phyloP scores from a whole-genome alignment of 495 filamentous ascomycete genomes.

The Evansstolkia leycettana region DNA sequence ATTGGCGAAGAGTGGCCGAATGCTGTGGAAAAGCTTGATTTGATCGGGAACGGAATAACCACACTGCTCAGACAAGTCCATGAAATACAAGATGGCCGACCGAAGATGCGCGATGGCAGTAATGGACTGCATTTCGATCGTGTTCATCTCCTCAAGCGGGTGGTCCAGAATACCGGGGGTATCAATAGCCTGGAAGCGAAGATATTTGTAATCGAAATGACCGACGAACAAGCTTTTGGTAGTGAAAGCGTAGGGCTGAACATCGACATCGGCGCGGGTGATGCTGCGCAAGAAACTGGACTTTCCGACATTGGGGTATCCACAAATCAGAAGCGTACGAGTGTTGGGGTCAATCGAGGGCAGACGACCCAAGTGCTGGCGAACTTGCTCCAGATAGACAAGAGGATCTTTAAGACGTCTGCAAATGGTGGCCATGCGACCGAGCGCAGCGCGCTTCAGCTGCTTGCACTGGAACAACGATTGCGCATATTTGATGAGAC shows the following conservation, averaged over 20 bases:
- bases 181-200: conserved; percentile 83
- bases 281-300: conserved; percentile 86
- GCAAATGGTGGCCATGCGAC: conserved; percentile 94
- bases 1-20: conserved; percentile 93
- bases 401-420: conserved; percentile 88
- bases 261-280: conserved; percentile 90
- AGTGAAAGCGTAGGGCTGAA: conserved; percentile 97
- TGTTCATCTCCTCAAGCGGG: conserved; percentile 98
- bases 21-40: conserved; percentile 84
- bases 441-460: conserved; percentile 77
- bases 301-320: conserved; percentile 97
- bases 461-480: conserved; percentile 94
- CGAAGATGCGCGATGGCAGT: conserved; percentile 94
- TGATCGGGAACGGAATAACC: conserved; percentile 89
- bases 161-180: conserved; percentile 94
- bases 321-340: conserved; percentile 85
- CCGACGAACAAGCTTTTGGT: conserved; percentile 96
- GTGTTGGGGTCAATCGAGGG: conserved; percentile 98
- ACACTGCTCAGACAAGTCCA: conserved; percentile 96
- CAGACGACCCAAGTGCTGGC: conserved; percentile 92
- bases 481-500: conserved; percentile 90
- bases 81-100: conserved; percentile 92
- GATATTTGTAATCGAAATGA: conserved; percentile 97
- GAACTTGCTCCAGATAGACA: conserved; percentile 91
- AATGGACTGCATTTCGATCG: conserved; percentile 97